phyloP scores from a whole-genome alignment of 768 basidiomycete species.

The Dacryopinax primogenitus region DNA sequence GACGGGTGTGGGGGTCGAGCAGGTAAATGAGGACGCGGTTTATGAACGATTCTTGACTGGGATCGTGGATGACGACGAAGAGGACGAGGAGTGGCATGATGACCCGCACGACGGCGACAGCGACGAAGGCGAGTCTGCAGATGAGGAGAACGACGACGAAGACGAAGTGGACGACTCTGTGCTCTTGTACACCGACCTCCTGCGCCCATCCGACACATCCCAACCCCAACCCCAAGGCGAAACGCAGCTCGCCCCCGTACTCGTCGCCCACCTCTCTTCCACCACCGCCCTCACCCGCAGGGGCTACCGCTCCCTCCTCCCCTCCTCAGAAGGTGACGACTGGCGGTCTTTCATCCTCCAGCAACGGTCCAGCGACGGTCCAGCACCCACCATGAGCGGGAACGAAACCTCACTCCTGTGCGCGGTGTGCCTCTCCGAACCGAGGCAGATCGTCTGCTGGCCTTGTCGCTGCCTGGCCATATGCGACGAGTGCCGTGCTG shows the following conservation, averaged over 20 bases:
- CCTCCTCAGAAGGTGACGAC: no score
- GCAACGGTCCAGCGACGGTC: neutral
- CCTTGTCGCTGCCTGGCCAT: neutral
- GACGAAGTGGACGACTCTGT: neutral
- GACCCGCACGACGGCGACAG: neutral
- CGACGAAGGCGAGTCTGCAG: neutral
- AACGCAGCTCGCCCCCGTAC: neutral
- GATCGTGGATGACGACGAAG: neutral
- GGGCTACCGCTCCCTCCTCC: neutral
- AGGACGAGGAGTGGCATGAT: neutral
- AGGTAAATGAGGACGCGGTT: neutral
- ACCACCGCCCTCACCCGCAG: neutral
- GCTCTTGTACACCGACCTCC: conserved; percentile 1
- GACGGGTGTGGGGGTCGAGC: neutral
- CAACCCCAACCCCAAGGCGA: neutral
- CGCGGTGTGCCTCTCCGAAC: neutral
- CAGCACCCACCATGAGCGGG: neutral
- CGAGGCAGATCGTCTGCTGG: neutral
- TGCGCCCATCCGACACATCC: neutral
- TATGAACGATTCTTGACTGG: neutral
- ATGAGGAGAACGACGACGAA: neutral
- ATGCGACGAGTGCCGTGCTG: neutral
- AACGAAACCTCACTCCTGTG: neutral
- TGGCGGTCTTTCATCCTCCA: neutral
- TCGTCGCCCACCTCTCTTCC: neutral